These are phyloP conservation scores for Bruguiera parviflora DNA, from an alignment of 345 rosid genomes.

Conservation along the genomic window DNA sequence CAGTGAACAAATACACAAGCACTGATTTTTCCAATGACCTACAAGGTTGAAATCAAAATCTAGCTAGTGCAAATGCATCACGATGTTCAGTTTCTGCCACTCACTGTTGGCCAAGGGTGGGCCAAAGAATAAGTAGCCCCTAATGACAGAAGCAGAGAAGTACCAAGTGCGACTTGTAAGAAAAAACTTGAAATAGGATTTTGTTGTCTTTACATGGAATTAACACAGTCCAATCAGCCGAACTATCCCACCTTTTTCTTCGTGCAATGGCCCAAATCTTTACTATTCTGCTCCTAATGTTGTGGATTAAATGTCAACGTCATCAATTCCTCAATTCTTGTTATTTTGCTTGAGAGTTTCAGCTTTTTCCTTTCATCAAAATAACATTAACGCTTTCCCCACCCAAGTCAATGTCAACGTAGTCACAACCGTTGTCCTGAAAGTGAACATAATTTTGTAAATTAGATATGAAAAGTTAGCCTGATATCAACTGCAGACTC, in stretches of 20 bases:
- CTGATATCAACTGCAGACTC: slow-evolving; percentile 18
- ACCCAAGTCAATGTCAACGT: slow-evolving; percentile 3
- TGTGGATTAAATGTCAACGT: slow-evolving; percentile 4
- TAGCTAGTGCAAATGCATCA: neutral
- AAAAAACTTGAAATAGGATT: neutral
- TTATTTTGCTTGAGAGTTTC: slow-evolving; percentile 15
- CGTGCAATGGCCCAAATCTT: neutral
- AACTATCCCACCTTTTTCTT: slow-evolving; percentile 9
- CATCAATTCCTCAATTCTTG: slow-evolving; percentile 14
- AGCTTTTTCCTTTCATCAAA: neutral
- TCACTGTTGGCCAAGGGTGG: slow-evolving; percentile 2
- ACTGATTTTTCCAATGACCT: neutral
- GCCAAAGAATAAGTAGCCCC: slow-evolving; percentile 13
- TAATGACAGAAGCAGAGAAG: neutral
- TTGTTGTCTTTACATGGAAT: slow-evolving; percentile 4
- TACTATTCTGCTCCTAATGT: slow-evolving; percentile 1
- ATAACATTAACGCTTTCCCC: slow-evolving; percentile 10
- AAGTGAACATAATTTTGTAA: neutral
- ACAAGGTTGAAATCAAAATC: neutral
- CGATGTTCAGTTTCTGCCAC: neutral
- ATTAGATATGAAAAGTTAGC: slow-evolving; percentile 13
- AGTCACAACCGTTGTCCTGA: slow-evolving; percentile 4
- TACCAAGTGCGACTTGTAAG: neutral
- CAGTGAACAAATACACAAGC: neutral
- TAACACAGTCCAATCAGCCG: slow-evolving; percentile 3